phyloP scores from a whole-genome alignment of 129 eudicot species.

The Flaveria robusta region DNA sequence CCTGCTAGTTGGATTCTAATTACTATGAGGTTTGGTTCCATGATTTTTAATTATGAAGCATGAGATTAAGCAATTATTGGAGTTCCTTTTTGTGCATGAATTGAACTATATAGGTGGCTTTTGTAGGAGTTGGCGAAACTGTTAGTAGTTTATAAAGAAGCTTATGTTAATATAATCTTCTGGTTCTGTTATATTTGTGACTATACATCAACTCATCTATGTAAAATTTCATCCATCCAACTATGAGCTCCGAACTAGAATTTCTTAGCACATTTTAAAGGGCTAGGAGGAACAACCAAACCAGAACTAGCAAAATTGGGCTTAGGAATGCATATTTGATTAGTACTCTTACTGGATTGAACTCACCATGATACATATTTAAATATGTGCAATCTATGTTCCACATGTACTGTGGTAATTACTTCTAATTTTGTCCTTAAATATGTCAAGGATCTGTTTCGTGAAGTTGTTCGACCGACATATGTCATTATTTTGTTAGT shows the following conservation, averaged over 20 bases:
- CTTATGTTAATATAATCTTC: not conserved
- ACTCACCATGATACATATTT: not conserved
- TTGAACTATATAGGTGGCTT: not conserved
- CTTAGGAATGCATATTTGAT: not conserved
- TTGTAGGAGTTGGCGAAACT: conserved; percentile 5
- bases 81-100: not conserved
- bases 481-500: not conserved
- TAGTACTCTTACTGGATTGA: conserved; percentile 10
- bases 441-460: not conserved
- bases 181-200: not conserved
- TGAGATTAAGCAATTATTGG: not conserved
- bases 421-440: not conserved
- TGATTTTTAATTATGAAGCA: not conserved
- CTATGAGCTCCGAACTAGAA: not conserved
- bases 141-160: not conserved
- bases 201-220: not conserved
- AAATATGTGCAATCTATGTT: not conserved
- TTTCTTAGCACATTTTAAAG: not conserved
- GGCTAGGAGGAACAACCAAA: not conserved
- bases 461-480: not conserved
- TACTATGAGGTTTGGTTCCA: not conserved
- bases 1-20: not conserved
- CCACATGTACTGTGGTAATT: not conserved
- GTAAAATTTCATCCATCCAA: conserved; percentile 2
- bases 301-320: not conserved